A percentile compares a stretch with the other conserved stretches of the same genome.
Evolutionary conservation across 1,284 basidiomycete genomes (phyloP).

Genomic region (Testicularia cyperi): DNA sequence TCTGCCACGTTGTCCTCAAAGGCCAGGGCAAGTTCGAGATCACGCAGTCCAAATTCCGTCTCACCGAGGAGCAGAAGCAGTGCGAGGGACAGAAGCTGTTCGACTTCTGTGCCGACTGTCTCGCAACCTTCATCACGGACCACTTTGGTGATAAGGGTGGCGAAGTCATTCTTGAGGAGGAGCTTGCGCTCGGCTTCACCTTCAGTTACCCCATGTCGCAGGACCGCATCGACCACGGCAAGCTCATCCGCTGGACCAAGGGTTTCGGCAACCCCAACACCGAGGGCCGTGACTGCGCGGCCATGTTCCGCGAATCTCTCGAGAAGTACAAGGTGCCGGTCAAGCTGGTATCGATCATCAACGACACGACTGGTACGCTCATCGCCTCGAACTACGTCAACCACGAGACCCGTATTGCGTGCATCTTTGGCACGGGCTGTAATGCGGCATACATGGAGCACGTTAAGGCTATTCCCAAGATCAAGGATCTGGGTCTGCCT

Average conservation of each 20-base stretch:
- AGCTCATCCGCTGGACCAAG: slow-evolving; percentile 96
- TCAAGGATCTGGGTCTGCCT: slow-evolving; percentile 72
- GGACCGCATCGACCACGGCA: slow-evolving; percentile 88
- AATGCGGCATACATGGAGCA: slow-evolving; percentile 86
- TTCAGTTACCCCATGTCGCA: slow-evolving; percentile 68
- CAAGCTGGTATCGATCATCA: slow-evolving; percentile 63
- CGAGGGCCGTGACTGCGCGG: slow-evolving; percentile 88
- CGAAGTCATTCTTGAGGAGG: slow-evolving; percentile 70
- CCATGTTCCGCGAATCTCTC: slow-evolving; percentile 83
- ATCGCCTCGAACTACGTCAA: slow-evolving; percentile 97
- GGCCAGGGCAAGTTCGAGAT: slow-evolving; percentile 95
- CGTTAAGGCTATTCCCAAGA: slow-evolving; percentile 74
- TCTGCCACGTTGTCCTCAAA: slow-evolving; percentile 89
- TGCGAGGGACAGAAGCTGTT: slow-evolving; percentile 92
- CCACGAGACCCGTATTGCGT: slow-evolving; percentile 83
- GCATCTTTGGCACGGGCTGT: slow-evolving; percentile 97
- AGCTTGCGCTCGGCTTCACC: slow-evolving; percentile 87
- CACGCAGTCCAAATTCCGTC: slow-evolving; percentile 93
- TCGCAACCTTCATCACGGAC: slow-evolving; percentile 83
- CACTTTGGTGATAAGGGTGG: slow-evolving; percentile 66
- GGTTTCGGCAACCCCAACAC: slow-evolving; percentile 91
- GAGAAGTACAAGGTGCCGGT: slow-evolving; percentile 65
- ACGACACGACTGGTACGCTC: slow-evolving; percentile 95
- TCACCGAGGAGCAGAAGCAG: slow-evolving; percentile 97
- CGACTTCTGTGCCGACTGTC: slow-evolving; percentile 94